These are phyloP conservation scores for Anisogramma anomala DNA, from an alignment of 2,329 filamentous ascomycete genomes.

Conservation along the genomic window DNA sequence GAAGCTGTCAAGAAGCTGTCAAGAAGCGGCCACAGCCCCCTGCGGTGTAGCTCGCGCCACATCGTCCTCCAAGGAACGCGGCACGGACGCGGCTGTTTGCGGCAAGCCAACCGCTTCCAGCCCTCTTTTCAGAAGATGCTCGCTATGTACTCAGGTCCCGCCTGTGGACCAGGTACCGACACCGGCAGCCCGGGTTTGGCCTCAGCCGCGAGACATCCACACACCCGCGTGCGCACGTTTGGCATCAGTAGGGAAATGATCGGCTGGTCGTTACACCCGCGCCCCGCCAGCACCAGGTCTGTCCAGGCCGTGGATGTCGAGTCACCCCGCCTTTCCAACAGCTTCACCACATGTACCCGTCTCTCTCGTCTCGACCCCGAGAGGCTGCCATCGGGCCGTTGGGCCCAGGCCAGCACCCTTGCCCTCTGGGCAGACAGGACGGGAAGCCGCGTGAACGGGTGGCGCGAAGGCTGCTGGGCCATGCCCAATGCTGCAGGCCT, in stretches of 20 bases:
- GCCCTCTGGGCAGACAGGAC: constrained; percentile 1
- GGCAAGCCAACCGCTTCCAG: constrained; percentile 7
- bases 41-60: constrained; percentile 6
- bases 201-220: not conserved
- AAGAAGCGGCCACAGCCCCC: not conserved
- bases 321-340: not conserved
- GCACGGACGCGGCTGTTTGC: constrained; percentile 4
- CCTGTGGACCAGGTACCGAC: constrained; percentile 8
- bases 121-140: no score
- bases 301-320: not conserved
- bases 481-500: constrained; percentile 8
- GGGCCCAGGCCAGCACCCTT: constrained; percentile 6
- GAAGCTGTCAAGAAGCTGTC: no score
- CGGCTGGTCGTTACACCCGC: constrained; percentile 6
- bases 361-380: no score
- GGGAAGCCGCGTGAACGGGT: constrained; percentile 12
- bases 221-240: not conserved
- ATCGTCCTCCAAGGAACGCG: constrained; percentile 11
- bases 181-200: not conserved
- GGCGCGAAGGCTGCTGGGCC: constrained; percentile 4
- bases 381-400: constrained; percentile 3
- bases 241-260: not conserved
- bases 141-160: no score
- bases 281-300: constrained; percentile 1
- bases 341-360: not conserved